Evolutionary conservation across 2,329 filamentous ascomycete genomes (phyloP).

Genomic region (Cercospora sesami): DNA sequence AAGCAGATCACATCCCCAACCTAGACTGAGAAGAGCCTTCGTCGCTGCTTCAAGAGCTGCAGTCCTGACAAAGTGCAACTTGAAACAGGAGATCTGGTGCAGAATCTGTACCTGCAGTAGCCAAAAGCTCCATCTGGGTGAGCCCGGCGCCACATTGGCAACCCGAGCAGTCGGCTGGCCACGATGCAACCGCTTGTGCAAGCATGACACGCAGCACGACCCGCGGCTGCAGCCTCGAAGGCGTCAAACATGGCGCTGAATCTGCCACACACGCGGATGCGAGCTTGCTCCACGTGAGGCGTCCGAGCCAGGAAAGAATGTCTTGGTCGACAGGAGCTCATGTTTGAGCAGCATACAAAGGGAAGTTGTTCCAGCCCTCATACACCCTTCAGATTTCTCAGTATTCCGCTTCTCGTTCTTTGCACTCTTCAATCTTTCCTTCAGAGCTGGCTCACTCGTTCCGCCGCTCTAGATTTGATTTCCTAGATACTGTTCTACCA

Average conservation of each 20-base stretch:
- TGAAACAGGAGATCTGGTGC: conserved; percentile 14
- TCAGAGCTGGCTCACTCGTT: conserved; percentile 50
- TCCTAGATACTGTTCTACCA: background rate
- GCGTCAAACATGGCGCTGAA: conserved; percentile 20
- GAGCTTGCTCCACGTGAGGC: conserved; percentile 18
- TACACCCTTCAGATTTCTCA: conserved; percentile 3
- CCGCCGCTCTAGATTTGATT: conserved; percentile 38
- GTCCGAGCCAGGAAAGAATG: conserved; percentile 10
- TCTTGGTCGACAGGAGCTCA: conserved; percentile 4
- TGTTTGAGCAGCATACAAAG: conserved; percentile 37
- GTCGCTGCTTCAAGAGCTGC: background rate
- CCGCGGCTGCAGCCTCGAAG: conserved; percentile 16
- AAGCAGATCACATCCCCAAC: background rate
- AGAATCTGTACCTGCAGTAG: conserved; percentile 16
- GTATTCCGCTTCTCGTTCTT: conserved; percentile 7
- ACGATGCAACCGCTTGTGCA: conserved; percentile 19
- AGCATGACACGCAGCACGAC: conserved; percentile 23
- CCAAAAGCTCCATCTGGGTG: background rate
- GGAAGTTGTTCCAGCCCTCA: conserved; percentile 40
- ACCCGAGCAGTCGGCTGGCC: conserved; percentile 22
- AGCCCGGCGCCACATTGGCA: conserved; percentile 20
- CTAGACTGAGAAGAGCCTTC: too few species aligned
- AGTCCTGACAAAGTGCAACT: background rate
- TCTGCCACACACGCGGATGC: conserved; percentile 13
- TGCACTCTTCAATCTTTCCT: conserved; percentile 20